Base-by-base conservation (phyloP, 192 early-diverging fungal species). In the Rhizophagus prolifer region DNA sequence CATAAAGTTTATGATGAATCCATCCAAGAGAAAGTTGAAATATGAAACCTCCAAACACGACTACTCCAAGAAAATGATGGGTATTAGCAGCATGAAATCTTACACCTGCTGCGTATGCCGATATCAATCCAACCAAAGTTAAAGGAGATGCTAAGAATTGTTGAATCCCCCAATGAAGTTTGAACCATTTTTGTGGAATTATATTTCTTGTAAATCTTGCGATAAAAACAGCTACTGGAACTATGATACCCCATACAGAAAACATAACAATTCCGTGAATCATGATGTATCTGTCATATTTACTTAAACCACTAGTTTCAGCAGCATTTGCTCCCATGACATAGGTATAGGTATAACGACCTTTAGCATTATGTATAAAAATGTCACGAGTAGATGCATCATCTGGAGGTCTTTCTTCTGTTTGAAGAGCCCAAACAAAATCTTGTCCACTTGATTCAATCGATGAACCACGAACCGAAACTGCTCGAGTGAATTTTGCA, bases 131-230 rank as follows among this genome's bases (percentile, higher is more conserved):
- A 73, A 60, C 0, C 14, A 73, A 59, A 10, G 58, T 28, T 12
- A 58, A 34, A 23, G 50, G 50, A 38, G 58, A 21, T 9, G 58
- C 34, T 21, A 73, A 4, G 30, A 73, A 73, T 26, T 36, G 12
- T 41, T 73, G 71, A 73, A 59, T 59, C n/a, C 25, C n/a, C 71
- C 50, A 60, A 60, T 73, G 71, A 21, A 73, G 30, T 36, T 38
- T 21, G 71, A 73, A 58, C 71, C 71, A 73, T 23, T 9, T 21
- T 38, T 46, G 21, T 0, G 70, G 70, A 50, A 71, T 50, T n/a
- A 30, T 30, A 9, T 71, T 71, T 38, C 50, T 73, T 6, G 34
- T 31, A 60, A 73, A 73, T 60, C 71, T 58, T n/a, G 47, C 71
- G 1, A 73, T 34, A 31, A 73, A 73, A 9, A 73, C 34, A 25